Percentiles rank a stretch among this genome's conserved stretches.
Evolutionary conservation across 257 asterid species (phyloP).

Genomic region (Nicotiana otophora): DNA sequence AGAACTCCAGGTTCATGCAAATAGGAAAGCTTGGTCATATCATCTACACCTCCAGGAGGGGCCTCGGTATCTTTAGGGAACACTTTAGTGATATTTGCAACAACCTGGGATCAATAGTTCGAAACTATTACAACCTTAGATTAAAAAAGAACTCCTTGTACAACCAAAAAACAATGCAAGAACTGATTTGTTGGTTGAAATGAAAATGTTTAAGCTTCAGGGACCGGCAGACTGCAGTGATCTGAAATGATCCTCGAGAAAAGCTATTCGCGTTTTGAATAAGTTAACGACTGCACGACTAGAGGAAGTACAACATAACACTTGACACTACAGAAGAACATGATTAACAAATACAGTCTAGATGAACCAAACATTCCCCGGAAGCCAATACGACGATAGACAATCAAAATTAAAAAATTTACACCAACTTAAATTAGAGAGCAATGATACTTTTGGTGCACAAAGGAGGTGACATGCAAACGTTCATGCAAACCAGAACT

Average conservation of each 20-base stretch:
- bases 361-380: neutral
- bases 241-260: neutral
- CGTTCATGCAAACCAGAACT: neutral
- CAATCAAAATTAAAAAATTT: neutral
- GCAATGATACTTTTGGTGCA: neutral
- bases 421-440: neutral
- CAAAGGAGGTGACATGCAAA: neutral
- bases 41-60: conserved; percentile 98
- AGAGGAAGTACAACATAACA: neutral
- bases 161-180: neutral
- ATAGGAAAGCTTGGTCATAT: conserved; percentile 99
- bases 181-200: neutral
- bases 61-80: conserved; percentile 95
- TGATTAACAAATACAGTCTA: neutral
- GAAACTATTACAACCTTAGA: neutral
- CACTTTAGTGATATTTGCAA: conserved; percentile 67
- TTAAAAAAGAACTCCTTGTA: neutral
- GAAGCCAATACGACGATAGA: neutral
- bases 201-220: neutral
- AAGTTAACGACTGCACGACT: neutral
- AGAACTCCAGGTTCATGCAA: conserved; percentile 99
- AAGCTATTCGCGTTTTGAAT: neutral
- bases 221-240: neutral
- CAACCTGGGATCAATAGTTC: conserved; percentile 50
- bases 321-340: neutral